Evolutionary conservation across 2,329 filamentous ascomycete species (phyloP).

Genomic region (Xylaria sp.): DNA sequence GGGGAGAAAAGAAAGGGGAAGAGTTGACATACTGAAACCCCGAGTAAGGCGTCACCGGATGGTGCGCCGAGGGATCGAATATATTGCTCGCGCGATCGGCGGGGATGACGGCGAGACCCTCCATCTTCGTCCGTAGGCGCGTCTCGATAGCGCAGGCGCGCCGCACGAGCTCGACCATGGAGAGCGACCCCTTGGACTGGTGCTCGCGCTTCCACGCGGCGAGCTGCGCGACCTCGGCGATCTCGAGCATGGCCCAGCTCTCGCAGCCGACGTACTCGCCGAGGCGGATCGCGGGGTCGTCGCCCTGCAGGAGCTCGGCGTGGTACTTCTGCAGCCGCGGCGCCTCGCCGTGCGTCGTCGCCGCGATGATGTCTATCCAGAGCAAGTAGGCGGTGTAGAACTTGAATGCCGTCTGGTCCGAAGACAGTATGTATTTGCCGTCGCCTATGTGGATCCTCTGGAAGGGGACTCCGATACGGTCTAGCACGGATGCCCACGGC

Average conservation of each 20-base stretch:
- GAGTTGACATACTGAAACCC: constrained; percentile 26
- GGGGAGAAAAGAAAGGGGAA: background rate
- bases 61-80: constrained; percentile 35
- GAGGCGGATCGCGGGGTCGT: constrained; percentile 54
- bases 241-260: constrained; percentile 67
- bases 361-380: constrained; percentile 62
- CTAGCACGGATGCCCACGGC: constrained; percentile 53
- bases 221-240: constrained; percentile 65
- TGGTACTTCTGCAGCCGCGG: constrained; percentile 59
- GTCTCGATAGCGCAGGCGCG: constrained; percentile 37
- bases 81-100: constrained; percentile 19
- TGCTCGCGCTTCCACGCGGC: constrained; percentile 66
- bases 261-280: constrained; percentile 65
- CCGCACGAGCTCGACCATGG: constrained; percentile 48
- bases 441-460: constrained; percentile 33
- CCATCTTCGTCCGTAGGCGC: constrained; percentile 34
- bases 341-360: constrained; percentile 56
- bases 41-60: constrained; percentile 36
- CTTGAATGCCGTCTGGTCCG: constrained; percentile 59
- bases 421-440: constrained; percentile 54
- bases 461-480: constrained; percentile 36
- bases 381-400: constrained; percentile 61
- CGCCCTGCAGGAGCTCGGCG: constrained; percentile 50
- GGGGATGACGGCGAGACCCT: background rate
- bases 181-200: constrained; percentile 56